Conservation (phyloP, 495 filamentous ascomycete species). For the Ascobolus immersus region DNA sequence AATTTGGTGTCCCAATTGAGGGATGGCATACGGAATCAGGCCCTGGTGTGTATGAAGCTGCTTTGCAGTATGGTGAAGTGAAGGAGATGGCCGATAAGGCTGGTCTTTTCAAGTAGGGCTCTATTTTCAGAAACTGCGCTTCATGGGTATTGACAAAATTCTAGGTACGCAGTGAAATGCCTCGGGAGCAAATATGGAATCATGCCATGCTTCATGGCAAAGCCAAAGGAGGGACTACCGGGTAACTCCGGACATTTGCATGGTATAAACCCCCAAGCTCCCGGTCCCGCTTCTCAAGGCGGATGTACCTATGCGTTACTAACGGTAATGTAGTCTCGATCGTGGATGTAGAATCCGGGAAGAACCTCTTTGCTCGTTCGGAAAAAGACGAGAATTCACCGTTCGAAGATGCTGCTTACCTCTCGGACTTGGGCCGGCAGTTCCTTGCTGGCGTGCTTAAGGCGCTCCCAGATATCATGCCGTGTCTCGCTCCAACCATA, state of each 20-base stretch:
- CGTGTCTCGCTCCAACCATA: conserved; percentile 71
- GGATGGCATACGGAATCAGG: conserved; percentile 96
- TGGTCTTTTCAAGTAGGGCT: conserved; percentile 55
- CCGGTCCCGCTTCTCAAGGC: no score
- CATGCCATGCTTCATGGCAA: conserved; percentile 98
- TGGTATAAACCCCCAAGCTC: conserved; percentile 8
- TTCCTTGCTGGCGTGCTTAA: conserved; percentile 79
- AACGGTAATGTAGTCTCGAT: conserved; percentile 30
- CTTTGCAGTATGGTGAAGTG: conserved; percentile 65
- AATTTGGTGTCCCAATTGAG: conserved; percentile 65
- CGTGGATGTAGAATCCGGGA: conserved; percentile 32
- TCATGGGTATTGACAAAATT: neutral
- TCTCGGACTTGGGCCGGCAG: conserved; percentile 73
- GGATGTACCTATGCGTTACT: neutral
- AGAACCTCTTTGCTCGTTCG: conserved; percentile 59
- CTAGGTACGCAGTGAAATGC: conserved; percentile 58
- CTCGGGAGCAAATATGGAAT: conserved; percentile 67
- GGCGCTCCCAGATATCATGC: conserved; percentile 86
- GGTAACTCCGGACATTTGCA: conserved; percentile 94
- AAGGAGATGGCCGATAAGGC: conserved; percentile 75
- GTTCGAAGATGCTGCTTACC: conserved; percentile 47
- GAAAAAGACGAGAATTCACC: conserved; percentile 38
- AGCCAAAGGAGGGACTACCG: conserved; percentile 65
- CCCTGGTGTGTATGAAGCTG: conserved; percentile 87
- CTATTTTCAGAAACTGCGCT: neutral